Percentiles rank a stretch among this genome's conserved stretches.
These are phyloP conservation scores for Ustilago sp. DNA, from an alignment of 1,284 basidiomycete genomes.

Conservation along the genomic window DNA sequence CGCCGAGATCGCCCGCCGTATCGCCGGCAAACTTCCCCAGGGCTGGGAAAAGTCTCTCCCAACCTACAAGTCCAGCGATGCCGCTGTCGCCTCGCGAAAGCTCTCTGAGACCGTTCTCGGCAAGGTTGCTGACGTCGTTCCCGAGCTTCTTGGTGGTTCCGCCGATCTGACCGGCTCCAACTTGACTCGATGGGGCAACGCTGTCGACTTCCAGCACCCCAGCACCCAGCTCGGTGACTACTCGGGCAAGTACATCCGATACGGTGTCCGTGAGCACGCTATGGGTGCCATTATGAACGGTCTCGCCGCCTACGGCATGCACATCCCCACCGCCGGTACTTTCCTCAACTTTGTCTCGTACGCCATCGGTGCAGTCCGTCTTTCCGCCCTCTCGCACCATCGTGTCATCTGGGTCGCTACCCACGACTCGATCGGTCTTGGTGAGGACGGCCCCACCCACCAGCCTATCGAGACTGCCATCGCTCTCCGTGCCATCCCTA, in stretches of 20 bases:
- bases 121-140: conserved; percentile 79
- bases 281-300: conserved; percentile 97
- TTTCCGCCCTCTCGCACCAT: conserved; percentile 88
- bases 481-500: conserved; percentile 88
- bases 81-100: conserved; percentile 90
- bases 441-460: conserved; percentile 96
- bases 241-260: conserved; percentile 89
- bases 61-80: conserved; percentile 81
- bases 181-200: conserved; percentile 83
- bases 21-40: conserved; percentile 83
- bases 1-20: conserved; percentile 85
- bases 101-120: conserved; percentile 89
- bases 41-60: conserved; percentile 89
- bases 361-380: conserved; percentile 87
- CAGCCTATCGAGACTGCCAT: conserved; percentile 91
- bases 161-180: conserved; percentile 94
- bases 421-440: conserved; percentile 71
- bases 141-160: conserved; percentile 84
- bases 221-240: conserved; percentile 83
- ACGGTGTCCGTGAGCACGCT: conserved; percentile 95
- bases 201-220: conserved; percentile 90
- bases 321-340: conserved; percentile 77
- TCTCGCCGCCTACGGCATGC: conserved; percentile 82
- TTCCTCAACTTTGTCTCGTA: conserved; percentile 90
- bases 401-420: conserved; percentile 91